Conservation (phyloP, 2,329 filamentous ascomycete species). For the Colletotrichum lindemuthianum region DNA sequence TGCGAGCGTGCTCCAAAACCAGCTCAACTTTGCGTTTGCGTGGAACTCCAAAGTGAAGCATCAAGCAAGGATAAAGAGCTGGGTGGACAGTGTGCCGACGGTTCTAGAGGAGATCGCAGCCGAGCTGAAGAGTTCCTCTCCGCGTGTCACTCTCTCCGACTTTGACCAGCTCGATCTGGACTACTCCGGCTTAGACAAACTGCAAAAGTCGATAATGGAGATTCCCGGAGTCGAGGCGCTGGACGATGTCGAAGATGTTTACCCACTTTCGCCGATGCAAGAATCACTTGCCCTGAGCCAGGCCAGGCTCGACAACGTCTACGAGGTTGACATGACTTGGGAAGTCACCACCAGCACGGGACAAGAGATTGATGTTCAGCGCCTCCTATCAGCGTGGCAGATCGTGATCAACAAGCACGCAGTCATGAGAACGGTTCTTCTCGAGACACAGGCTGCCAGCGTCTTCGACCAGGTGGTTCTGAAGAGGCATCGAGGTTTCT, state of each 20-base stretch:
- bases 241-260: slow-evolving; percentile 45
- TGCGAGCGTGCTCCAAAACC: slow-evolving; percentile 4
- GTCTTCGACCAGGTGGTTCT: slow-evolving; percentile 45
- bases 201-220: background rate
- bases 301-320: slow-evolving; percentile 38
- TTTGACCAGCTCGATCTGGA: background rate
- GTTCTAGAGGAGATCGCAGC: background rate
- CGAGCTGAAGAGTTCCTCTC: background rate
- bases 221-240: background rate
- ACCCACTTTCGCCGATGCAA: slow-evolving; percentile 51
- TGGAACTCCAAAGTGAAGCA: slow-evolving; percentile 6
- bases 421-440: slow-evolving; percentile 46
- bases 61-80: background rate
- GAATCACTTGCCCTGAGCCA: slow-evolving; percentile 50
- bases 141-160: background rate
- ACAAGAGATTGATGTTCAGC: slow-evolving; percentile 32
- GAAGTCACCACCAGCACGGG: slow-evolving; percentile 28
- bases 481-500: background rate
- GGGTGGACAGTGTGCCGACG: background rate
- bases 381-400: slow-evolving; percentile 39
- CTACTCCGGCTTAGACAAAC: background rate
- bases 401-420: slow-evolving; percentile 43
- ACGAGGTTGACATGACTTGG: slow-evolving; percentile 39
- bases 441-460: slow-evolving; percentile 41
- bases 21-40: slow-evolving; percentile 10